Evolutionary conservation across 495 filamentous ascomycete genomes (phyloP).

Genomic region (Xylaria telfairii): DNA sequence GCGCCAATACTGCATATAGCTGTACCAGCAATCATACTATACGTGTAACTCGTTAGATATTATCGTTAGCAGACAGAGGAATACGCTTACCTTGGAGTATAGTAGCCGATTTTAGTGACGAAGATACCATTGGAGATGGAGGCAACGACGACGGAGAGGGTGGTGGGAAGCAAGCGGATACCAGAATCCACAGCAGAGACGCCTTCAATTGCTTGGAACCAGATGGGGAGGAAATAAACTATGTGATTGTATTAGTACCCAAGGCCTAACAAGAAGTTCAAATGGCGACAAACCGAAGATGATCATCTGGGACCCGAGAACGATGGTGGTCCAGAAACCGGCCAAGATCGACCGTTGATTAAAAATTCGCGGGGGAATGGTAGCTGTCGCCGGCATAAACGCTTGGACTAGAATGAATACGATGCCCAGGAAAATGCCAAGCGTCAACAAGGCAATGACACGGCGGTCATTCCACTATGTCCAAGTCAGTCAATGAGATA

Average conservation of each 20-base stretch:
- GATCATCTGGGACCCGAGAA: conserved; percentile 63
- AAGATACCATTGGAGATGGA: conserved; percentile 51
- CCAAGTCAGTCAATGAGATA: conserved; percentile 3
- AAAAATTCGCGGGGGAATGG: conserved; percentile 70
- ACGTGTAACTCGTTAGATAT: conserved; percentile 18
- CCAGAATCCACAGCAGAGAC: conserved; percentile 57
- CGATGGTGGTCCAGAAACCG: conserved; percentile 56
- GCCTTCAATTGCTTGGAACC: conserved; percentile 72
- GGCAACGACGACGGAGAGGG: conserved; percentile 45
- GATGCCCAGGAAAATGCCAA: conserved; percentile 63
- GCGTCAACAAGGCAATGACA: conserved; percentile 67
- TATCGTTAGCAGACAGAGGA: not conserved
- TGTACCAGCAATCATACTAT: conserved; percentile 53
- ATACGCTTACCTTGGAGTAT: conserved; percentile 54
- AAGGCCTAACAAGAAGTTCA: conserved; percentile 56
- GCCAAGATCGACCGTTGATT: conserved; percentile 68
- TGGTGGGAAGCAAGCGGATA: conserved; percentile 55
- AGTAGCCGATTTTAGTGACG: conserved; percentile 62
- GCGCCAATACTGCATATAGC: conserved; percentile 64
- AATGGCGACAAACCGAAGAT: conserved; percentile 58
- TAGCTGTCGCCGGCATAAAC: conserved; percentile 68
- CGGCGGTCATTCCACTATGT: conserved; percentile 61
- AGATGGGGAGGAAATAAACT: conserved; percentile 69
- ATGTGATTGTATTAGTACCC: conserved; percentile 47
- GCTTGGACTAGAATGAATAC: conserved; percentile 66